Conservation (phyloP, 768 basidiomycete genomes). For the Sporobolomyces pararoseus region DNA sequence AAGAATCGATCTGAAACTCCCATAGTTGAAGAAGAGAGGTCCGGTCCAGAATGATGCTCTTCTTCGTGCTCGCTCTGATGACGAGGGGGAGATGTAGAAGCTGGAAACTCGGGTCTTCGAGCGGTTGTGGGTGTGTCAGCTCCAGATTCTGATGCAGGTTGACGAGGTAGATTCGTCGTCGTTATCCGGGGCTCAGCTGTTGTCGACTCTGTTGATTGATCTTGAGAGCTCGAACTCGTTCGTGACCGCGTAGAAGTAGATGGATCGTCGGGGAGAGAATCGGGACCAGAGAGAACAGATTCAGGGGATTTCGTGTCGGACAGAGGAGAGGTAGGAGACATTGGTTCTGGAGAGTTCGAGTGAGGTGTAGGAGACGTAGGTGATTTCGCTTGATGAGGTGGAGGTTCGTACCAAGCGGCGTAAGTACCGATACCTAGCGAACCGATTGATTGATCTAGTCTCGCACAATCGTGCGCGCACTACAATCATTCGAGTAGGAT, state of each 20-base stretch:
- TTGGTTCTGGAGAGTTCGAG: neutral
- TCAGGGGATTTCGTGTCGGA: slow-evolving; percentile 1
- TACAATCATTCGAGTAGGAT: slow-evolving; percentile 50
- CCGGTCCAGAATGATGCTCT: neutral
- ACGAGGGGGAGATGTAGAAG: neutral
- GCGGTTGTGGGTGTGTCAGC: slow-evolving; percentile 6
- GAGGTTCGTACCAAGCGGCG: slow-evolving; percentile 55
- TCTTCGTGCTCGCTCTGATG: neutral
- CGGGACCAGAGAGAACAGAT: neutral
- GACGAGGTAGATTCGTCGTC: neutral
- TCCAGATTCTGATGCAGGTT: neutral
- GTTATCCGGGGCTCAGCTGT: neutral
- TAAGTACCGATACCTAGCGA: slow-evolving; percentile 91
- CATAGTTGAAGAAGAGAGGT: slow-evolving; percentile 6
- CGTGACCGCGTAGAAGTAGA: neutral
- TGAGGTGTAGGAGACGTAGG: neutral
- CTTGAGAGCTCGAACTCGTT: slow-evolving; percentile 8
- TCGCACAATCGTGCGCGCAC: slow-evolving; percentile 76
- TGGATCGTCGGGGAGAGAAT: neutral
- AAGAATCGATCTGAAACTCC: slow-evolving; percentile 64
- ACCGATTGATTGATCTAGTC: slow-evolving; percentile 72
- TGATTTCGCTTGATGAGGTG: slow-evolving; percentile 2
- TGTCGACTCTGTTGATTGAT: neutral
- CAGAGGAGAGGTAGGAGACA: neutral
- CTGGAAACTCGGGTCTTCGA: neutral